phyloP scores from a whole-genome alignment of 164 flowering plant species.

The Akebia trifoliata region DNA sequence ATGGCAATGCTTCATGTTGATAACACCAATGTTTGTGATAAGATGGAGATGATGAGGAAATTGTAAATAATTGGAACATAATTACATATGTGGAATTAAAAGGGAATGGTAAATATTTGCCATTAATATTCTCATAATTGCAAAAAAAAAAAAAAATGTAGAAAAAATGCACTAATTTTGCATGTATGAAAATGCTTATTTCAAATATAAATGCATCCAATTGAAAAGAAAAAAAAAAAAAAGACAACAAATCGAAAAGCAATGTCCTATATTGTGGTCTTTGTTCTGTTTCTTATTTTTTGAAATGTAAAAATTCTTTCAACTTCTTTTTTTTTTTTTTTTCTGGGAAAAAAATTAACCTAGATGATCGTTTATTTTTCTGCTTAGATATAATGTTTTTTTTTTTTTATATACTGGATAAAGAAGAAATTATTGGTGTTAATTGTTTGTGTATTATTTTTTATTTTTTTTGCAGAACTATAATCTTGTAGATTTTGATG shows the following conservation, averaged over 20 bases:
- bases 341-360: too few species aligned
- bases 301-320: too few species aligned
- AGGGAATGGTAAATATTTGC: background rate
- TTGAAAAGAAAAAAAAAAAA: too few species aligned
- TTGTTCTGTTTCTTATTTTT: too few species aligned
- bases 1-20: too few species aligned
- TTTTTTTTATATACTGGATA: too few species aligned
- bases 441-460: background rate
- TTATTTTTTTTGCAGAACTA: conserved; percentile 56
- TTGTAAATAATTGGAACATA: background rate
- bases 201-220: background rate
- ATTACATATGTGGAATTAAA: background rate
- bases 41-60: background rate
- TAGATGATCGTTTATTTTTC: too few species aligned
- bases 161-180: background rate
- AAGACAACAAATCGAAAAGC: too few species aligned
- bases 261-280: too few species aligned
- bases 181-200: background rate
- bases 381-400: background rate
- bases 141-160: background rate
- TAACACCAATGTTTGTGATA: too few species aligned
- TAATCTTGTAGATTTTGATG: conserved; percentile 79
- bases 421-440: too few species aligned
- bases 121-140: background rate
- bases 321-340: too few species aligned